Conservation (phyloP, 2,329 filamentous ascomycete genomes). For the Calonectria hongkongensis region DNA sequence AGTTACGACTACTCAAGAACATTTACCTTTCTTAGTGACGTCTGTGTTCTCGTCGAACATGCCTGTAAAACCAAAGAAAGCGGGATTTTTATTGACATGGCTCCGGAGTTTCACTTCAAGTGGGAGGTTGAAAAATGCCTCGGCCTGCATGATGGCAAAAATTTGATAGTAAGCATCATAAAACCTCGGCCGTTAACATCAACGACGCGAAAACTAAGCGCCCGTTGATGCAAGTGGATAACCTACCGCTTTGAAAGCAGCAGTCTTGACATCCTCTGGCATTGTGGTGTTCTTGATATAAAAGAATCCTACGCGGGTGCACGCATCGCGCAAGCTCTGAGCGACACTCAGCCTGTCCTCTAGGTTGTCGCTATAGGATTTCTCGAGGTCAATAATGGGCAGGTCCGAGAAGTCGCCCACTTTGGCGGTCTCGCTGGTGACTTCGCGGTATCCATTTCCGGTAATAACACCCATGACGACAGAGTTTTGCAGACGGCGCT, state of each 20-base stretch:
- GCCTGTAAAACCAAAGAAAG: conserved; percentile 19
- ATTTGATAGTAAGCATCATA: background rate
- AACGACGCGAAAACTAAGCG: background rate
- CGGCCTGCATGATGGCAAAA: background rate
- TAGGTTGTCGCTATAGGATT: conserved; percentile 19
- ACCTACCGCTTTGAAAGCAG: conserved; percentile 18
- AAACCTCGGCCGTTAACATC: background rate
- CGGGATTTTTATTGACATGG: conserved; percentile 20
- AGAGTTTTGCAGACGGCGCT: conserved; percentile 16
- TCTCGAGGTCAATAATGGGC: conserved; percentile 18
- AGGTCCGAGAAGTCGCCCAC: conserved; percentile 12
- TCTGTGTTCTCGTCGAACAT: conserved; percentile 20
- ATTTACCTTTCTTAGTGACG: conserved; percentile 8
- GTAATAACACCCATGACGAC: conserved; percentile 10
- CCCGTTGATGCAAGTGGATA: background rate
- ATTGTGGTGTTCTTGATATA: conserved; percentile 23
- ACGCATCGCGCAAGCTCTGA: conserved; percentile 17
- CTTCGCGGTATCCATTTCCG: conserved; percentile 7
- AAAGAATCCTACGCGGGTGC: conserved; percentile 21
- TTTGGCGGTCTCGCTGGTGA: conserved; percentile 5
- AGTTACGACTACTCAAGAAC: background rate
- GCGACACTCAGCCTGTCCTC: conserved; percentile 15
- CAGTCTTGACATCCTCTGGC: conserved; percentile 4
- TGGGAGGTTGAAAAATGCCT: conserved; percentile 21
- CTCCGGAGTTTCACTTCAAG: conserved; percentile 12